Conservation (phyloP, 2,329 filamentous ascomycete species). For the Elsinoe ampelina region DNA sequence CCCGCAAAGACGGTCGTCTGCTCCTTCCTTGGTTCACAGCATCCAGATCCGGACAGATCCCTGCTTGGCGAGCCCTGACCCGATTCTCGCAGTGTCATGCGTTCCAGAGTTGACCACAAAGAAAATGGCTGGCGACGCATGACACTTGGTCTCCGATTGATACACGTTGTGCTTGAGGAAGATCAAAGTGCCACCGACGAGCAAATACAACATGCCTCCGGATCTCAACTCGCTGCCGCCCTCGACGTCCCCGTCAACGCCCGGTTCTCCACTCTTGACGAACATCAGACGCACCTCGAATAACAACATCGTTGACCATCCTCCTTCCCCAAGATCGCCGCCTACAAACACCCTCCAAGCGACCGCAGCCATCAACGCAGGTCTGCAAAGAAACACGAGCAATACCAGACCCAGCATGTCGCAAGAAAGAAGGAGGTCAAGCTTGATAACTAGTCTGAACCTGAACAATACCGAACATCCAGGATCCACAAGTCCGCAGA, state of each 20-base stretch:
- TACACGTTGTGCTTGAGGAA: neutral
- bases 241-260: constrained; percentile 32
- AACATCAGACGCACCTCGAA: constrained; percentile 24
- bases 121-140: constrained; percentile 4
- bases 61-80: constrained; percentile 1
- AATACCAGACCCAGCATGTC: constrained; percentile 43
- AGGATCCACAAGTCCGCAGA: constrained; percentile 59
- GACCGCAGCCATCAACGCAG: constrained; percentile 67
- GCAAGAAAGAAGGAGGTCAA: constrained; percentile 46
- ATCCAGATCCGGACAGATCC: neutral
- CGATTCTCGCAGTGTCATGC: neutral
- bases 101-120: neutral
- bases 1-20: neutral
- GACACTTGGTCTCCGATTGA: constrained; percentile 2
- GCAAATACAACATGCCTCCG: constrained; percentile 37
- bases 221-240: constrained; percentile 53
- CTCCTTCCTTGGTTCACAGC: constrained; percentile 1
- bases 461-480: constrained; percentile 62
- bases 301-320: constrained; percentile 35
- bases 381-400: constrained; percentile 35
- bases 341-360: constrained; percentile 63
- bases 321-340: constrained; percentile 53
- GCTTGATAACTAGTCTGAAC: constrained; percentile 63
- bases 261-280: constrained; percentile 24
- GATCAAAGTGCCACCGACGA: neutral